phyloP scores from a whole-genome alignment of 2,329 filamentous ascomycete species.

The Hypoxylon sp. region DNA sequence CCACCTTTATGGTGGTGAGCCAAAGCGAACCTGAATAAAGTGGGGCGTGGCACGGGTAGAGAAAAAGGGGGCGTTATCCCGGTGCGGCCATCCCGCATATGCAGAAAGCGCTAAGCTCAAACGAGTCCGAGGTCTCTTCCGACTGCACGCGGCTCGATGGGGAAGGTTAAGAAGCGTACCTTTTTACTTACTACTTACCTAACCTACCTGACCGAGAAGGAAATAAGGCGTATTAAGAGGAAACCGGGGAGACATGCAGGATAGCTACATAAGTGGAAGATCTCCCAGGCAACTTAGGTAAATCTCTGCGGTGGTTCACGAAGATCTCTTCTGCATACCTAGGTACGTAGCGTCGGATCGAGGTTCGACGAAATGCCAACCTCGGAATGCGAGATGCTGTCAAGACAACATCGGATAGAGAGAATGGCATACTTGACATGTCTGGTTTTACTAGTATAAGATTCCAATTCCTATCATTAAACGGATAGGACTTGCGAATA shows the following conservation, averaged over 20 bases:
- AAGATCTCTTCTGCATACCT: neutral
- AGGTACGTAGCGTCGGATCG: conserved; percentile 4
- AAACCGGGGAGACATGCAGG: neutral
- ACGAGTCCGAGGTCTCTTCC: neutral
- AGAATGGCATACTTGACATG: neutral
- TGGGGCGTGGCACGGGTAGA: too few species aligned
- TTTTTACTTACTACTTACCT: neutral
- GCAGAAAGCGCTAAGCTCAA: conserved; percentile 10
- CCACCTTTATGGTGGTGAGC: too few species aligned
- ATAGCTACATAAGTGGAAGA: neutral
- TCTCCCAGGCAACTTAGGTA: neutral
- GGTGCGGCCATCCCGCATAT: conserved; percentile 1
- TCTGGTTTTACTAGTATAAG: neutral
- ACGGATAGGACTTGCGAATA: neutral
- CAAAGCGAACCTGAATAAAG: too few species aligned
- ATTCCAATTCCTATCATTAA: conserved; percentile 8
- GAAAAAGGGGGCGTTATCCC: neutral
- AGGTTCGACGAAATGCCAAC: conserved; percentile 6
- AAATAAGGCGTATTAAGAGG: neutral
- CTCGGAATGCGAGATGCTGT: conserved; percentile 17
- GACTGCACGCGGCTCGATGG: conserved; percentile 3
- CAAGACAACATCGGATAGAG: conserved; percentile 16
- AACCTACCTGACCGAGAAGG: neutral
- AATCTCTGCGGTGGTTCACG: conserved; percentile 10
- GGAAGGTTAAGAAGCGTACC: conserved; percentile 4